These are phyloP conservation scores for Coniferiporia weirii DNA, from an alignment of 1,284 basidiomycete genomes.

Conservation along the genomic window DNA sequence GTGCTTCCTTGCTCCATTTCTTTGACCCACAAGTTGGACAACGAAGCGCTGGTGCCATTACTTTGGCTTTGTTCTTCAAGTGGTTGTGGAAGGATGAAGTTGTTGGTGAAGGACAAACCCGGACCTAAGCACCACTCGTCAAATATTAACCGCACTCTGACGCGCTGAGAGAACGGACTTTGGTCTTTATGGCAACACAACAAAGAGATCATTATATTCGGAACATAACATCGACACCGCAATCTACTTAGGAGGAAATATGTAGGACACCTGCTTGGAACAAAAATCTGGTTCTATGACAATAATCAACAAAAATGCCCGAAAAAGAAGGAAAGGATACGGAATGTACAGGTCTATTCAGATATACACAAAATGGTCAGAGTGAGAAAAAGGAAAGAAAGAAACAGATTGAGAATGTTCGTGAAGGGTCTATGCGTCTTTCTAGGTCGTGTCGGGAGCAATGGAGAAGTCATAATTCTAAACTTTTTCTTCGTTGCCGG, in stretches of 20 bases:
- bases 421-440: background rate
- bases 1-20: slow-evolving; percentile 74
- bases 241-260: no score
- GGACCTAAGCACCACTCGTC: no score
- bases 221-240: no score
- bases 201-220: no score
- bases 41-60: slow-evolving; percentile 51
- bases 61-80: background rate
- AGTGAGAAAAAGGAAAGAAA: background rate
- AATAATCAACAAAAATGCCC: background rate
- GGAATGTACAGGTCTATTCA: background rate
- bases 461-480: background rate
- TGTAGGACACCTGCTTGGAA: background rate
- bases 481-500: slow-evolving; percentile 3
- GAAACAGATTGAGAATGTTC: background rate
- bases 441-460: background rate
- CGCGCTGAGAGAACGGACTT: no score
- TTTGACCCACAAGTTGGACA: slow-evolving; percentile 70
- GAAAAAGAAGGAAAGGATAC: background rate
- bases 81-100: background rate
- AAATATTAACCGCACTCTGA: no score
- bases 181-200: no score
- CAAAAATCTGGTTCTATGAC: background rate
- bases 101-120: background rate
- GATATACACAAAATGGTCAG: background rate